Percentiles rank a stretch among this genome's conserved stretches.
These are phyloP conservation scores for Myrmaecium sp. DNA, from an alignment of 2,329 filamentous ascomycete genomes.

Conservation along the genomic window DNA sequence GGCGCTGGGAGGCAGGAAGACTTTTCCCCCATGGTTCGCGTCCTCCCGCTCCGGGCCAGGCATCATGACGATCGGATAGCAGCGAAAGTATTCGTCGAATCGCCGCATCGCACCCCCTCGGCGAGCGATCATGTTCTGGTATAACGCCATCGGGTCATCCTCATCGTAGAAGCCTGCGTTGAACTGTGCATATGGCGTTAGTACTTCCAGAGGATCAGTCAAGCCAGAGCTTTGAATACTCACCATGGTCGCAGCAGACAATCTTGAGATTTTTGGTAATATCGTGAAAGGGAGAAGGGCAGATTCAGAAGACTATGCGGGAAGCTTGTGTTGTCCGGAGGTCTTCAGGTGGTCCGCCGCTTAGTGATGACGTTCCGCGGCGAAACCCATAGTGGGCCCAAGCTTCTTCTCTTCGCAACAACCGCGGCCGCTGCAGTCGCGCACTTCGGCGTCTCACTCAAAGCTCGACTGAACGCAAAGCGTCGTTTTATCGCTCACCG, in stretches of 20 bases:
- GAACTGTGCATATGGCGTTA: slow-evolving; percentile 15
- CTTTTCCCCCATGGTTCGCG: slow-evolving; percentile 93
- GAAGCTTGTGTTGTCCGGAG: too few species aligned
- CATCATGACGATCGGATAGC: slow-evolving; percentile 90
- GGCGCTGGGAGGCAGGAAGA: slow-evolving; percentile 89
- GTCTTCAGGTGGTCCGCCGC: neutral
- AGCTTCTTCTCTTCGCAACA: too few species aligned
- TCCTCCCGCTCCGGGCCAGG: slow-evolving; percentile 76
- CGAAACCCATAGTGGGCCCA: too few species aligned
- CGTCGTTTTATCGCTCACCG: too few species aligned
- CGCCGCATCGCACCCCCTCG: slow-evolving; percentile 42
- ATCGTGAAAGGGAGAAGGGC: too few species aligned
- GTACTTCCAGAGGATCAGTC: too few species aligned
- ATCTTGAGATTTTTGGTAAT: neutral
- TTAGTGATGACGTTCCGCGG: too few species aligned
- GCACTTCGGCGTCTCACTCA: too few species aligned
- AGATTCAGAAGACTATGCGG: too few species aligned
- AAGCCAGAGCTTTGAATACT: slow-evolving; percentile 3
- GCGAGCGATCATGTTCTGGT: slow-evolving; percentile 36
- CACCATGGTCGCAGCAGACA: slow-evolving; percentile 14
- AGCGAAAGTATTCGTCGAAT: slow-evolving; percentile 97
- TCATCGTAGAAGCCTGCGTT: slow-evolving; percentile 33
- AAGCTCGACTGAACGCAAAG: too few species aligned
- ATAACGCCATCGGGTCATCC: slow-evolving; percentile 36
- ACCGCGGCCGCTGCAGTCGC: too few species aligned